Base-by-base conservation (phyloP, 2,329 filamentous ascomycete genomes). In the Fusarium sp. region DNA sequence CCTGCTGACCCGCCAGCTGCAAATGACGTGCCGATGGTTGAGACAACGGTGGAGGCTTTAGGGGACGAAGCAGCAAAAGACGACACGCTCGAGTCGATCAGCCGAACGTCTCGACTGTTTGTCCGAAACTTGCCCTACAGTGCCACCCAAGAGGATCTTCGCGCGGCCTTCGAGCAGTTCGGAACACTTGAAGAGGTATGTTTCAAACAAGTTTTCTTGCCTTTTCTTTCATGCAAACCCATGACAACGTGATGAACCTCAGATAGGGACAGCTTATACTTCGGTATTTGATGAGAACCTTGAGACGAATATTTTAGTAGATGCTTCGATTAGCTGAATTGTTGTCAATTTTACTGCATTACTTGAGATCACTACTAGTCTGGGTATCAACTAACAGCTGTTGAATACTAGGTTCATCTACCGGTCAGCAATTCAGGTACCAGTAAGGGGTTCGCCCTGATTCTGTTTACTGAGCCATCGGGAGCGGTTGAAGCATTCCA, bases 231-330 rank as follows among this genome's bases (percentile, higher is more conserved):
- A 40, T 13, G 20, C 46, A 13, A 56, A 48, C 56, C 61, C 49
- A 58, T 45, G 56, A 65, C 85, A 83, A 82, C 80, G 87, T 95
- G 96, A 98, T 98, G 95, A 98, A 93, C 83, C 88, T 92, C 92
- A 92, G 96, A 98, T 98, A 98, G 96, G 96, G 96, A 98, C 96
- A 98, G 89, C 95, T 94, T 92, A 97, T 95, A 92, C 92, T 85
- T 75, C 79, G 82, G 93, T 92, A 93, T 85, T 84, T 98, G 94
- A 96, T 94, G 92, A 88, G 85, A 93, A 86, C 81, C 41, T 83
- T 88, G 90, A 91, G 90, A 90, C 94, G 90, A 93, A 87, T 92
- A 96, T 97, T 96, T 97, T 99, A 97, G 96, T 99, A 99, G 95
- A 98, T 97, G 92, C 93, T 92, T 94, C 90, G 93, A 91, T 81